Conservation (phyloP, 148 eudicot genomes). For the Nepenthes mirabilis region DNA sequence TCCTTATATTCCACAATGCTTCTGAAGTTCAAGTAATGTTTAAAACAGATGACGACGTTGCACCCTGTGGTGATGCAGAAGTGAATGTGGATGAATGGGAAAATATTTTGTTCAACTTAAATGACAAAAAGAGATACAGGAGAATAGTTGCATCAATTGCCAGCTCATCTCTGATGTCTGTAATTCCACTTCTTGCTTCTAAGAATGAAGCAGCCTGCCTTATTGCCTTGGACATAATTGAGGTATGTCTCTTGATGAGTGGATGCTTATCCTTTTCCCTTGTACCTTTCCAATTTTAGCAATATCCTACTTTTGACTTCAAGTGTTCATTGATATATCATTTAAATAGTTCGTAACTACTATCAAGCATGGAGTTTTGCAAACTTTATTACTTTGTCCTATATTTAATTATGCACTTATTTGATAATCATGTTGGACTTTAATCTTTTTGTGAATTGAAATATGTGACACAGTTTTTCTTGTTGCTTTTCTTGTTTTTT, state of each 20-base stretch:
- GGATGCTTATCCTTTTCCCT: not conserved
- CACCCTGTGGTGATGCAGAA: constrained; percentile 9
- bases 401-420: too few relatives aligned
- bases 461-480: too few relatives aligned
- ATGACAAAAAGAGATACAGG: constrained; percentile 69
- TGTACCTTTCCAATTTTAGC: too few relatives aligned
- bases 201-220: constrained; percentile 48
- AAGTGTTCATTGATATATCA: too few relatives aligned
- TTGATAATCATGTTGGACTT: too few relatives aligned
- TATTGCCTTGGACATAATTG: constrained; percentile 55
- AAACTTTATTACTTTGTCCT: too few relatives aligned
- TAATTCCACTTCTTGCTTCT: constrained; percentile 66
- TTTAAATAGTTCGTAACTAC: too few relatives aligned
- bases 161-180: constrained; percentile 65
- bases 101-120: constrained; percentile 40
- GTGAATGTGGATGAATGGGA: constrained; percentile 58
- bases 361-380: too few relatives aligned
- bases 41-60: constrained; percentile 15
- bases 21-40: constrained; percentile 2
- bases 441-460: too few relatives aligned
- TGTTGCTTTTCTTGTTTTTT: too few relatives aligned
- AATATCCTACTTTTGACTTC: too few relatives aligned
- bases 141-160: constrained; percentile 76
- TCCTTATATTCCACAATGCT: not conserved
- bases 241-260: constrained; percentile 31